Percentiles rank a stretch among this genome's conserved stretches.
These are phyloP conservation scores for Bryum argenteum DNA, from an alignment of 225 moss, liverwort and hornwort genomes.

Conservation along the genomic window DNA sequence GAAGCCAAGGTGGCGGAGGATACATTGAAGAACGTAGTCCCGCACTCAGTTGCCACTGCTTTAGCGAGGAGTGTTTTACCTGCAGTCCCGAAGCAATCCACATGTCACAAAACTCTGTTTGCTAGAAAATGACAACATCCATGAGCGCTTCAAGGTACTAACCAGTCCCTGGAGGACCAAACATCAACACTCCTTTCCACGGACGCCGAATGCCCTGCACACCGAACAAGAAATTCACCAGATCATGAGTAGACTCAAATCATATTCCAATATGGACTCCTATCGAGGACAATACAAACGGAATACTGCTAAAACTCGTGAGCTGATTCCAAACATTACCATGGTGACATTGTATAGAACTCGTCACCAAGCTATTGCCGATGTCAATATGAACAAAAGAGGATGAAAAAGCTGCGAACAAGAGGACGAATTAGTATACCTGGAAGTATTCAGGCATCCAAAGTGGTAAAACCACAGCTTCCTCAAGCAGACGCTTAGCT, in stretches of 20 bases:
- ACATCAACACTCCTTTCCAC: slow-evolving; percentile 99
- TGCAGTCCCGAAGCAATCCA: slow-evolving; percentile 20
- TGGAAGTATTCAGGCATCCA: slow-evolving; percentile 99
- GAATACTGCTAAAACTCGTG: too few relatives aligned
- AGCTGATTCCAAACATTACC: background rate
- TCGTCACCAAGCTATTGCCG: background rate
- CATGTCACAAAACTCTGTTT: slow-evolving; percentile 20
- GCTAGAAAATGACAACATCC: background rate
- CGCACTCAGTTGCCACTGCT: slow-evolving; percentile 97
- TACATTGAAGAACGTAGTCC: slow-evolving; percentile 98
- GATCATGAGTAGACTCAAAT: slow-evolving; percentile 19
- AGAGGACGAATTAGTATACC: slow-evolving; percentile 37
- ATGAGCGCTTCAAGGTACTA: slow-evolving; percentile 23
- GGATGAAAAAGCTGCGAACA: background rate
- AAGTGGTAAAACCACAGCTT: slow-evolving; percentile 95
- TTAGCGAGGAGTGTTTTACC: slow-evolving; percentile 93
- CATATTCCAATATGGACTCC: background rate
- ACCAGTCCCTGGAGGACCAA: slow-evolving; percentile 99
- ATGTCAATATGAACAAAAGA: background rate
- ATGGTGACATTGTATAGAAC: background rate
- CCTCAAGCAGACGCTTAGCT: slow-evolving; percentile 98
- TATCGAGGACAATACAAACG: background rate
- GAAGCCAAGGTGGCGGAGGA: slow-evolving; percentile 98
- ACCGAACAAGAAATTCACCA: slow-evolving; percentile 13
- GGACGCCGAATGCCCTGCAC: slow-evolving; percentile 96